Percentiles rank a stretch among this genome's conserved stretches.
phyloP scores from a whole-genome alignment of 805 yeast genomes.

The Starmera pachycereana region DNA sequence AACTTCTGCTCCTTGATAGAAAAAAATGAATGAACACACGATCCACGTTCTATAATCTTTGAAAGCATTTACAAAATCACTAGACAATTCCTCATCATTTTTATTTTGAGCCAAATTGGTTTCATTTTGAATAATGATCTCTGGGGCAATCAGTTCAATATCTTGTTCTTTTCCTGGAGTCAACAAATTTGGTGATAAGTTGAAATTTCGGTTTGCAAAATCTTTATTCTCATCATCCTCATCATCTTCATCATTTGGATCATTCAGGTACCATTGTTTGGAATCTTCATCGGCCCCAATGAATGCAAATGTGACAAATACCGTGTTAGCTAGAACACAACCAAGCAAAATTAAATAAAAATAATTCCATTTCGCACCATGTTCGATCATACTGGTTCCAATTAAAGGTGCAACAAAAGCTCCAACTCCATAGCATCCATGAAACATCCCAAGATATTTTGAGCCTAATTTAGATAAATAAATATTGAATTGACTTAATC shows the following conservation, averaged over 20 bases:
- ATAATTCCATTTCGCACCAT: constrained; percentile 42
- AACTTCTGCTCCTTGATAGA: constrained; percentile 58
- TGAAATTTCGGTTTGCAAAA: constrained; percentile 1
- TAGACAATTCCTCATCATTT: constrained; percentile 5
- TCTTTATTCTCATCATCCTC: not conserved
- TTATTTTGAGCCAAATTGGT: not conserved
- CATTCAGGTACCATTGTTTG: constrained; percentile 9
- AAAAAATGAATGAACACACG: constrained; percentile 40
- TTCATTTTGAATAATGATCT: not conserved
- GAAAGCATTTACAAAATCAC: constrained; percentile 28
- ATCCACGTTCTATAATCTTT: constrained; percentile 38
- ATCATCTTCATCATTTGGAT: constrained; percentile 5
- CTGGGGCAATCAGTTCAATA: not conserved
- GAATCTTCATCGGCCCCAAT: constrained; percentile 33
- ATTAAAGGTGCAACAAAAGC: constrained; percentile 52
- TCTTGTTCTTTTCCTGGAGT: not conserved
- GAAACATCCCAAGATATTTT: constrained; percentile 41
- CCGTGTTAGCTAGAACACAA: constrained; percentile 23
- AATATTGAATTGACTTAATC: constrained; percentile 40
- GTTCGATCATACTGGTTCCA: constrained; percentile 42
- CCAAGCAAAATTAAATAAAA: constrained; percentile 46
- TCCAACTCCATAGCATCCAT: constrained; percentile 56
- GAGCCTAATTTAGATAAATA: constrained; percentile 40
- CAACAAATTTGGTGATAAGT: constrained; percentile 6
- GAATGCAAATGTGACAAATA: constrained; percentile 31